Evolutionary conservation across 73 alveolate genomes (phyloP).

Genomic region (Paramecium pentaurelia): DNA sequence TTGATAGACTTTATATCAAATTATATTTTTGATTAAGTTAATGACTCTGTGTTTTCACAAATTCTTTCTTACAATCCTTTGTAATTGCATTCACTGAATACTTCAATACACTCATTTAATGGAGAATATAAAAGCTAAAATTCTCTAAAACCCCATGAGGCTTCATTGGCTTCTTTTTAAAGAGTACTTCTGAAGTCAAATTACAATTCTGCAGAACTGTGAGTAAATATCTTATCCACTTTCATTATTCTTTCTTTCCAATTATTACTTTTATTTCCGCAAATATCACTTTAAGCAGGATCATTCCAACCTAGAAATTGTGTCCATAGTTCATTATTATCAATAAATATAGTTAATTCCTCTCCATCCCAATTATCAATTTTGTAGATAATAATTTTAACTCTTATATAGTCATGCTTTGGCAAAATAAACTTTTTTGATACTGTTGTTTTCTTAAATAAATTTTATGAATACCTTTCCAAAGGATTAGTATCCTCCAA

Average conservation of each 20-base stretch:
- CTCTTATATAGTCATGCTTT: neutral
- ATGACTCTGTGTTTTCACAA: neutral
- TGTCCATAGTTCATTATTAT: neutral
- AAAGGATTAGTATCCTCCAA: neutral
- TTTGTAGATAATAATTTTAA: neutral
- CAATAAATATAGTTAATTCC: neutral
- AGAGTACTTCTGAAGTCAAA: neutral
- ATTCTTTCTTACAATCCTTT: neutral
- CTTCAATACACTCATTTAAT: neutral
- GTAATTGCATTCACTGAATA: conserved; percentile 18
- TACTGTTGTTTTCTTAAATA: neutral
- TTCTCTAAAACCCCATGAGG: conserved; percentile 29
- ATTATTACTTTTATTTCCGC: neutral
- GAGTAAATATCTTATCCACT: neutral
- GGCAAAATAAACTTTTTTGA: neutral
- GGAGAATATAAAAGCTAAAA: neutral
- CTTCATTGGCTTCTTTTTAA: neutral
- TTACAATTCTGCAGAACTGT: neutral
- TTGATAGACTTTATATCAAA: conserved; percentile 26
- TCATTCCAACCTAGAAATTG: conserved; percentile 24
- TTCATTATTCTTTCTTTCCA: conserved; percentile 18
- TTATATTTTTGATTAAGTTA: neutral
- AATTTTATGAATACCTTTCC: neutral
- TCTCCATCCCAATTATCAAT: conserved; percentile 44
- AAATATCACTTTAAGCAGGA: neutral